Conservation (phyloP, 495 filamentous ascomycete genomes). For the Bacidia rubella region DNA sequence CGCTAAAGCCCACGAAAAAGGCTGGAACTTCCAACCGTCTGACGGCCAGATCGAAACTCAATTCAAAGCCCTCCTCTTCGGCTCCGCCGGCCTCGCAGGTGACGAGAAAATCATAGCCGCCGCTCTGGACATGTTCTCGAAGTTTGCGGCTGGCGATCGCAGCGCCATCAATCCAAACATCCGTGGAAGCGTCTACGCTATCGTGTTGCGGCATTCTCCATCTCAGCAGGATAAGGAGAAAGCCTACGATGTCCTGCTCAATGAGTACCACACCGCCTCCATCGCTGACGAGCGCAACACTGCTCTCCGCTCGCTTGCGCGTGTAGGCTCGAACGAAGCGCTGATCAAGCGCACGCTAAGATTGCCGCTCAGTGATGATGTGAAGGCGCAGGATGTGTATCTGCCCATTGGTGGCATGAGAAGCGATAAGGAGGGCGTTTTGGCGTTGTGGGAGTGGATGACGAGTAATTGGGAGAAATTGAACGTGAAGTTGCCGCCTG, state of each 20-base stretch:
- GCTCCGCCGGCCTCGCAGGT: slow-evolving; percentile 44
- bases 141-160: slow-evolving; percentile 43
- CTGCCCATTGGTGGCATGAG: slow-evolving; percentile 70
- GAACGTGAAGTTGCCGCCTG: slow-evolving; percentile 62
- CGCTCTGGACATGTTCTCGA: slow-evolving; percentile 51
- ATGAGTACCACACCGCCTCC: slow-evolving; percentile 72
- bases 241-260: slow-evolving; percentile 58
- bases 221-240: slow-evolving; percentile 36
- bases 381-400: slow-evolving; percentile 95
- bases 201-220: slow-evolving; percentile 38
- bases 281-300: slow-evolving; percentile 92
- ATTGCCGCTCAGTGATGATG: slow-evolving; percentile 63
- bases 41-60: slow-evolving; percentile 88
- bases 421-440: slow-evolving; percentile 61
- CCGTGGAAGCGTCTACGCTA: slow-evolving; percentile 47
- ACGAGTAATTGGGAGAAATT: slow-evolving; percentile 75
- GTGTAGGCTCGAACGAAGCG: slow-evolving; percentile 51
- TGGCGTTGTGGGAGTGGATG: slow-evolving; percentile 72
- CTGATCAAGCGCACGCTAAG: slow-evolving; percentile 71
- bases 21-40: slow-evolving; percentile 71
- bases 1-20: slow-evolving; percentile 66
- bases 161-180: slow-evolving; percentile 56
- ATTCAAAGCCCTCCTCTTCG: slow-evolving; percentile 55
- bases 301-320: slow-evolving; percentile 75
- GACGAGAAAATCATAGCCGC: slow-evolving; percentile 44